Base-by-base conservation (phyloP, 306 rosid genomes). In the Benincasa hispida region DNA sequence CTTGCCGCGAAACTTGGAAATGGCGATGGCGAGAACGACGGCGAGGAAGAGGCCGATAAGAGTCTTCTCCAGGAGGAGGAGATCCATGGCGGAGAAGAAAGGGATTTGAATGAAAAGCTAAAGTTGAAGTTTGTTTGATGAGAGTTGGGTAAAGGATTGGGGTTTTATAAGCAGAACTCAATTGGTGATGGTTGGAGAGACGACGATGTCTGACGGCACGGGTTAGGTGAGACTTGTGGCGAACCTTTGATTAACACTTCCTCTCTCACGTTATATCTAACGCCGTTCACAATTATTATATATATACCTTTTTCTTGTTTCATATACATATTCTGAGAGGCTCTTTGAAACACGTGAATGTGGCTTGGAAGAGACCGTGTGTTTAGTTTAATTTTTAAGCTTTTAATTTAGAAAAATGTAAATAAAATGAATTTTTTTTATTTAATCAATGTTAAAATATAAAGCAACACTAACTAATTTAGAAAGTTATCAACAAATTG, bases 41-140 rank as follows among this genome's bases (percentile, higher is more conserved):
- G 98, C 91, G 5, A 81, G 0, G 85, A 91, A 93, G 48, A 93
- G 91, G 13, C 78, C 93, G 1, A 93, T 0, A 0, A 91, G 91
- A 58, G 97, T 81, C 87, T 89, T 93, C 85, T 93, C 98, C 79
- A 93, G 4, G 5, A 93, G 92, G 76, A 88, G 92, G 76, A 91
- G 91, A 84, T 93, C 98, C 97, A 93, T 89, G 57, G 39, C 39
- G 54, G 19, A 22, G 79, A 18, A 18, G 41, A 7, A 14, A 5
- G 6, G 6, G 19, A 58, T 13, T 25, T 12, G n/a, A 28, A 17
- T 6, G 32, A 5, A 37, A 8, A 63, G 7, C 34, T 63, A 17
- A 1, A 55, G 50, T 24, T 27, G 18, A 14, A 1, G 24, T 1
- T 5, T 50, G 0, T 1, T 41, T 37, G 68, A 12, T n/a, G 54